Evolutionary conservation across 768 basidiomycete genomes (phyloP), one percentile per base, ranked within the genome.

Genomic region (Termitomyces eurrhizus): DNA sequence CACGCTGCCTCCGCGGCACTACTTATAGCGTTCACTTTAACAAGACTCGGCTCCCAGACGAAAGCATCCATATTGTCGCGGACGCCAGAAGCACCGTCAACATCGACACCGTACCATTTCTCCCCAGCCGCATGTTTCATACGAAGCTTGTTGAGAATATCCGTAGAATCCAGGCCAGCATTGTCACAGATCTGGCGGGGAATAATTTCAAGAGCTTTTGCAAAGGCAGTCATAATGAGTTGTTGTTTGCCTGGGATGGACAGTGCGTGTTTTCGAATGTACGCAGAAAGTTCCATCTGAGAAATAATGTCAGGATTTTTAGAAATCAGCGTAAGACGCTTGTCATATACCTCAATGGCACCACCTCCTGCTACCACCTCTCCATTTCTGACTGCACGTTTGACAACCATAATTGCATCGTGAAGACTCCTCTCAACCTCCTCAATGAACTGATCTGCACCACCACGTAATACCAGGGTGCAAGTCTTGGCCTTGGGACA

Each of bases 391-490:
- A 99, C 88, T 4, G 97, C 95, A 56, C 97, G 83, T 76, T 97
- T 97, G 48, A 99, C 97, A n/a, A 99, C 95, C 95, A 98, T 98
- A 68, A 98, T 93, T 2, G 96, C 95, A 70, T 99, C 97, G 70
- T 99, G 96, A 66, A 99, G 75, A 84, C 93, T 95, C 59, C 97
- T 80, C 74, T 98, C 96, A 8, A 98, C 95, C 74, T 98, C 97
- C 70, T 94, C 94, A 63, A 98, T 98, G 74, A 99, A 98, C 72
- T 99, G 97, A 69, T 98, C 95, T 0, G 97, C 97, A 33, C 97
- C 97, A 60, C 97, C 97, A 56, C 97, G 84, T 61, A 99, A 86
- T 26, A 99, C 74, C 7, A 99, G 76, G 16, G 97, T 98, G 72
- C 97, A 98, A 0, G 96, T 98, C 75, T 93, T 95, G 11, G 96